Base-by-base conservation (phyloP, 2,329 filamentous ascomycete genomes). In the Colletotrichum sp. region DNA sequence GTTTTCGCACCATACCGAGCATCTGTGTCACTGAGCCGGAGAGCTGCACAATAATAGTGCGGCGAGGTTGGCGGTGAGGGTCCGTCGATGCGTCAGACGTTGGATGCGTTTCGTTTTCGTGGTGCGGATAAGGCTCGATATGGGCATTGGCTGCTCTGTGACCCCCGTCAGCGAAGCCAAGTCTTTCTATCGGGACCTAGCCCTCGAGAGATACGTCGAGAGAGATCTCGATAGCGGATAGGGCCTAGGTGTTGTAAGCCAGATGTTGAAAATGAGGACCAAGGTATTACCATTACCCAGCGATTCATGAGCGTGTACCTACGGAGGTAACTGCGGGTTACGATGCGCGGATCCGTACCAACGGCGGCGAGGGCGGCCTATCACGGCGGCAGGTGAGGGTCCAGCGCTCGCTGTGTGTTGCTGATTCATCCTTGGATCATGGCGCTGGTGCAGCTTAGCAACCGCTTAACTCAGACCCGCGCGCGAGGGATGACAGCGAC, bases 361-460 rank as follows among this genome's bases (percentile, higher is more conserved):
- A 32, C 60, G 68, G 39, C 36, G 19, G 22, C 27, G 28, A 30
- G 19, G 30, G 52, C 59, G 52, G n/a, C 72, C 61, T 72, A 68
- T 75, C 55, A 68, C 55, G 69, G 19, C n/a, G 12, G 55, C n/a
- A 36, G 32, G 25, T 30, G 25, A 39, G 64, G 39, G 70, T 65
- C 44, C 48, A 28, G 22, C 48, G 36, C 48, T 76, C 48, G 36
- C 48, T 76, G 65, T 65, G 59, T 65, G 74, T 57, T 74, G 74
- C 74, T 76, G 70, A 74, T 73, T 76, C 69, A 75, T 67, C 57
- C n/a, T 59, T 63, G 32, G 63, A 63, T 64, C 44, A 73, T 68
- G 63, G 63, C 28, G 64, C 59, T 32, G 32, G 32, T 16, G 57
- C 30, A 73, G 70, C 73, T 75, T 68, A 75, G 68, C 72, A 71